Conservation (phyloP, 176 grass and related monocot genomes). For the Carex scoparia region DNA sequence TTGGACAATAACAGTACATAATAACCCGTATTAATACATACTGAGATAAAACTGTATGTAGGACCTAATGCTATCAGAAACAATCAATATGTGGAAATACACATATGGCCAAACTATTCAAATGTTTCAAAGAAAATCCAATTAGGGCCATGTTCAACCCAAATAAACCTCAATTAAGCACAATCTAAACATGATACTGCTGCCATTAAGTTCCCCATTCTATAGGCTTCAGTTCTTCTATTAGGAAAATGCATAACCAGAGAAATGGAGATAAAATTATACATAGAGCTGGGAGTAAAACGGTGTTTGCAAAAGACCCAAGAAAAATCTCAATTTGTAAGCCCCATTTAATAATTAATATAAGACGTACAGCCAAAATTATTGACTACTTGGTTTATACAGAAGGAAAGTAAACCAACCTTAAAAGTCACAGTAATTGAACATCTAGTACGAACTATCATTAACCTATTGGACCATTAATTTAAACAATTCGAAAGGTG, state of each 20-base stretch:
- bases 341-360: no score
- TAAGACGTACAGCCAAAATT: background rate
- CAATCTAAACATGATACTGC: background rate
- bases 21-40: background rate
- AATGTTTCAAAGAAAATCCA: background rate
- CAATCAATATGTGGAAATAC: background rate
- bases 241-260: background rate
- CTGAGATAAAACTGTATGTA: background rate
- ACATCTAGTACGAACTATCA: no score
- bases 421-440: background rate
- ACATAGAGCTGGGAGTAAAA: background rate
- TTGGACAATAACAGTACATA: background rate
- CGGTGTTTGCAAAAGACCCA: background rate
- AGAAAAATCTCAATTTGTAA: background rate
- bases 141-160: background rate
- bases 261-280: background rate
- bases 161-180: background rate
- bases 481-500: background rate
- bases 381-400: background rate
- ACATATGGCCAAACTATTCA: background rate
- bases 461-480: background rate
- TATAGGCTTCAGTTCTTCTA: background rate
- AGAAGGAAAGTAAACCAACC: background rate
- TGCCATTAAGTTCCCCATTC: background rate
- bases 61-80: background rate